phyloP scores from a whole-genome alignment of 2,329 filamentous ascomycete species.

The Aspergillus aculeatus region DNA sequence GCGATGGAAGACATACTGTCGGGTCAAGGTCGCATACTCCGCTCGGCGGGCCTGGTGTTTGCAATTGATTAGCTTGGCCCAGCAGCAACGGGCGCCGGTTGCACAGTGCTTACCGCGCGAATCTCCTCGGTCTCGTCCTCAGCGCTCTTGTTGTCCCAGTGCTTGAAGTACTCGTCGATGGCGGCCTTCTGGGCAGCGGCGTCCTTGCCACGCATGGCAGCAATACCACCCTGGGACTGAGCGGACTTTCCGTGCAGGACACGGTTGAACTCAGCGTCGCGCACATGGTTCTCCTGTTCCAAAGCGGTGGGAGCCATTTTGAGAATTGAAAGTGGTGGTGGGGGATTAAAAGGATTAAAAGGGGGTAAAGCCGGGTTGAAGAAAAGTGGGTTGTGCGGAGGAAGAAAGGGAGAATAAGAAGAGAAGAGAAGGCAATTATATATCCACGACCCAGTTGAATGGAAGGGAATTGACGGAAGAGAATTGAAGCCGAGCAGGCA shows the following conservation, averaged over 20 bases:
- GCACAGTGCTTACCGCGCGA: conserved; percentile 63
- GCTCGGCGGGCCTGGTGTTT: conserved; percentile 66
- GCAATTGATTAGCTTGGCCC: conserved; percentile 13
- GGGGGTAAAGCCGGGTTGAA: conserved; percentile 21
- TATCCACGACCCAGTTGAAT: conserved; percentile 10
- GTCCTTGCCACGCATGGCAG: conserved; percentile 84
- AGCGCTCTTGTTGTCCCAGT: conserved; percentile 83
- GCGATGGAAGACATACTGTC: conserved; percentile 66
- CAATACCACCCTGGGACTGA: conserved; percentile 68
- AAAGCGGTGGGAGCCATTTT: conserved; percentile 59
- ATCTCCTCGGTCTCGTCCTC: conserved; percentile 78
- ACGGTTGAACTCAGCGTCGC: conserved; percentile 89
- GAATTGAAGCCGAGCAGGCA: conserved; percentile 3
- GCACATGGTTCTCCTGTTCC: conserved; percentile 77
- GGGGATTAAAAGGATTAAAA: conserved; percentile 4
- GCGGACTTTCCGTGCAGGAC: conserved; percentile 77
- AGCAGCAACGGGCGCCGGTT: background rate
- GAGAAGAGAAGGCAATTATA: conserved; percentile 9
- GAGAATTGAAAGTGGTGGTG: conserved; percentile 18
- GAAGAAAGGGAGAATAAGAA: conserved; percentile 9
- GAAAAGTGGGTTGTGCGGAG: background rate
- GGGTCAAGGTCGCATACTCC: conserved; percentile 89
- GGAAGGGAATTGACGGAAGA: conserved; percentile 9
- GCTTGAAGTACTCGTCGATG: conserved; percentile 91
- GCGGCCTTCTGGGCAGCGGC: conserved; percentile 73